Percentiles rank a stretch among this genome's conserved stretches.
These are phyloP conservation scores for Basipetospora chlamydospora DNA, from an alignment of 2,329 filamentous ascomycete species.

Conservation along the genomic window DNA sequence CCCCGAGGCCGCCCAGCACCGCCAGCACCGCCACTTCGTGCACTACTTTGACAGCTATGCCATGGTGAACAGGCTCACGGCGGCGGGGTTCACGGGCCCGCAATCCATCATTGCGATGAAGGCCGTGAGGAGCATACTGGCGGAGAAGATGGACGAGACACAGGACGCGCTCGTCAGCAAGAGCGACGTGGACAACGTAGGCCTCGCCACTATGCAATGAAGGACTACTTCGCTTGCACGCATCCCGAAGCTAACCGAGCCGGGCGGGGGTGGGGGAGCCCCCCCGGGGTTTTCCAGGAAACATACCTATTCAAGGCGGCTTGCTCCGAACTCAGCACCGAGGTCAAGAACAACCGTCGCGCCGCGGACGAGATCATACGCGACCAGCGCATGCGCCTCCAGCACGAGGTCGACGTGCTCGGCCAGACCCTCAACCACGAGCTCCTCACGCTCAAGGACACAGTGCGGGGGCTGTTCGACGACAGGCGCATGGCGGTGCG, in stretches of 20 bases:
- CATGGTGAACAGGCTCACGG: slow-evolving; percentile 66
- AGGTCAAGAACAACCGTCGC: slow-evolving; percentile 65
- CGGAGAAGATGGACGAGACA: slow-evolving; percentile 67
- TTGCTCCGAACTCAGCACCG: slow-evolving; percentile 79
- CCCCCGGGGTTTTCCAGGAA: slow-evolving; percentile 20
- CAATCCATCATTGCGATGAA: slow-evolving; percentile 89
- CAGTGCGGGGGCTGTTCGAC: slow-evolving; percentile 90
- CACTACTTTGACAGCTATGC: slow-evolving; percentile 96
- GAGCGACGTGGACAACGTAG: slow-evolving; percentile 72
- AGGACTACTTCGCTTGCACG: no score
- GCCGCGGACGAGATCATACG: slow-evolving; percentile 68
- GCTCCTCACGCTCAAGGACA: slow-evolving; percentile 66
- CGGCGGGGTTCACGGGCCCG: slow-evolving; percentile 50
- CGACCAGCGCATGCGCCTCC: slow-evolving; percentile 68
- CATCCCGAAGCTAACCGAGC: no score
- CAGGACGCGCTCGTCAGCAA: slow-evolving; percentile 73
- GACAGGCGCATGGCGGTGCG: slow-evolving; percentile 86
- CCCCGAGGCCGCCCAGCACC: background rate
- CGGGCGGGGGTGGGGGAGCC: background rate
- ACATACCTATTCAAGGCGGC: slow-evolving; percentile 88
- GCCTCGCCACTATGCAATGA: no score
- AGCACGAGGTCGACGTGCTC: slow-evolving; percentile 91
- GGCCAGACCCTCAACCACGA: slow-evolving; percentile 77
- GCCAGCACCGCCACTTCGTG: slow-evolving; percentile 43
- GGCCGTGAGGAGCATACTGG: slow-evolving; percentile 63